Evolutionary conservation across 1,139 yeast genomes (phyloP).

Genomic region (Groenewaldozyma sp.): DNA sequence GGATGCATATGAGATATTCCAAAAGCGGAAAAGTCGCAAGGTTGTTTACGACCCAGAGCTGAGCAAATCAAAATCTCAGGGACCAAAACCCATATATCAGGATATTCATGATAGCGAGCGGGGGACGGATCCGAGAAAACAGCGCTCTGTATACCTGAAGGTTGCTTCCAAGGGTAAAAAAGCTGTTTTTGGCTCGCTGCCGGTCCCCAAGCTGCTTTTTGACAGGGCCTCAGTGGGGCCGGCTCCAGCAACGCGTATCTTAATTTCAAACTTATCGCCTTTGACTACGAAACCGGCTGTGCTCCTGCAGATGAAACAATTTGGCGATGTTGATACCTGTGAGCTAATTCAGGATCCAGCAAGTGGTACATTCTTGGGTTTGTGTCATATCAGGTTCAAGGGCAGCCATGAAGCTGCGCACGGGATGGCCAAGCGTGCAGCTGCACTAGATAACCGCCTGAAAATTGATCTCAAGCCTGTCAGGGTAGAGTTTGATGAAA

Average conservation of each 20-base stretch:
- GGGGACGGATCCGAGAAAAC: slow-evolving; percentile 12
- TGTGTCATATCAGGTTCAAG: slow-evolving; percentile 55
- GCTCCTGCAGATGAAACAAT: slow-evolving; percentile 46
- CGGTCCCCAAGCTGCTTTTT: slow-evolving; percentile 41
- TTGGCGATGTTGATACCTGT: slow-evolving; percentile 52
- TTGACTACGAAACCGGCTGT: slow-evolving; percentile 40
- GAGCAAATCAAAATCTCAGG: slow-evolving; percentile 33
- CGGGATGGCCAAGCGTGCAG: slow-evolving; percentile 37
- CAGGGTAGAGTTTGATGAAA: slow-evolving; percentile 28
- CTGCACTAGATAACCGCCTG: slow-evolving; percentile 25
- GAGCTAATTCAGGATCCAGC: slow-evolving; percentile 60
- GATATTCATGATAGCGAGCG: slow-evolving; percentile 7
- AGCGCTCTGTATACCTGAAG: slow-evolving; percentile 21
- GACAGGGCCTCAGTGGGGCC: slow-evolving; percentile 72
- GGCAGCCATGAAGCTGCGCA: slow-evolving; percentile 50
- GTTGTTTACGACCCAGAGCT: slow-evolving; percentile 51
- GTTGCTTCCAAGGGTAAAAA: slow-evolving; percentile 24
- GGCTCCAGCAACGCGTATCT: slow-evolving; percentile 60
- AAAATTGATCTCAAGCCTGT: slow-evolving; percentile 30
- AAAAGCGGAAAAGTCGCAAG: slow-evolving; percentile 28
- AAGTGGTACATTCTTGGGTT: slow-evolving; percentile 73
- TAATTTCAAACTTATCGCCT: slow-evolving; percentile 55
- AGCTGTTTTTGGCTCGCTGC: slow-evolving; percentile 32
- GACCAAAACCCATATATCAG: slow-evolving; percentile 32
- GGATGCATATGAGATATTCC: slow-evolving; percentile 22